Base-by-base conservation (phyloP, 768 basidiomycete species). In the Dendrothele bispora region DNA sequence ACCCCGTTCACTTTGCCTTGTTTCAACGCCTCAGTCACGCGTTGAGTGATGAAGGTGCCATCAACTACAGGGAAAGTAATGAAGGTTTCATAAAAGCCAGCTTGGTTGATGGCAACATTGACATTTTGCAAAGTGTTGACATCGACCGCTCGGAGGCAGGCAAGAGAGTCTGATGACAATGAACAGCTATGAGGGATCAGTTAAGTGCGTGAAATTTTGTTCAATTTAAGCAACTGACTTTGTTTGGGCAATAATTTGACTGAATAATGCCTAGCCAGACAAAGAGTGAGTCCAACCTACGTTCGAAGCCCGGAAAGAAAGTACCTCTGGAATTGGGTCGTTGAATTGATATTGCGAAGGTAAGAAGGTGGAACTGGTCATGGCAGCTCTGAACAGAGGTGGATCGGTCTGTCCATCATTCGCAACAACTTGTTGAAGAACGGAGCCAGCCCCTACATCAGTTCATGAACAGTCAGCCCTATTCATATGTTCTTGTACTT, bases 281-380 rank as follows among this genome's bases (percentile, higher is more conserved):
- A n/a, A n/a, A n/a, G n/a, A n/a, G n/a, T n/a, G n/a, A n/a, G n/a
- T n/a, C n/a, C n/a, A n/a, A n/a, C n/a, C n/a, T n/a, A n/a, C n/a
- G n/a, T n/a, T n/a, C n/a, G n/a, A n/a, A n/a, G n/a, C n/a, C n/a
- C n/a, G n/a, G n/a, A n/a, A n/a, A n/a, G n/a, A n/a, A 55, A 54
- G 21, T 43, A 66, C 53, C 47, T 58, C 57, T 6, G 66, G 60
- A 34, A 68, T 60, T 12, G 26, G 43, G 43, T 65, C 62, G 38
- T 70, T 61, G 51, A 56, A 71, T 1, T 52, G 20, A 22, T 71
- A 70, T 37, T 70, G 69, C 4, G 64, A 62, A 0, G 68, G 60
- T 22, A 71, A 43, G 54, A 55, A 66, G 0, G 58, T 56, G 3
- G 69, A 71, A 39, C 66, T 69, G 7, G 68, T 65, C 8, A 70